Evolutionary conservation across 2,329 filamentous ascomycete genomes (phyloP).

Genomic region (Ceratocystis lukuohia): DNA sequence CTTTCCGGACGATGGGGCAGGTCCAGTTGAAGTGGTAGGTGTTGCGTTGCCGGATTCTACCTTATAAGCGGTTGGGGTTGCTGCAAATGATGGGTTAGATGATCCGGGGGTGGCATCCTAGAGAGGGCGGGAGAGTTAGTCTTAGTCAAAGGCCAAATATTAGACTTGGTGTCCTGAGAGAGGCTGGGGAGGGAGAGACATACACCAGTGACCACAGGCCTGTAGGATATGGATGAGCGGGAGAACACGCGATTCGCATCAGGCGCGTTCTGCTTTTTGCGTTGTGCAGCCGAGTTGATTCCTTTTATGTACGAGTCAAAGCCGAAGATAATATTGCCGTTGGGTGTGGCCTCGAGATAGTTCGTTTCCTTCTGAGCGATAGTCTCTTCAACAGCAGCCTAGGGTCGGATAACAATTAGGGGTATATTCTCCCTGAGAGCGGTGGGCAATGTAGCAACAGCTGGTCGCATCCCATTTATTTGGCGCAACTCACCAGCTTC

Average conservation of each 20-base stretch:
- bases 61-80: conserved; percentile 43
- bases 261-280: conserved; percentile 49
- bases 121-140: conserved; percentile 1
- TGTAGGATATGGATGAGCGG: conserved; percentile 49
- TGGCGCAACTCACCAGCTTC: conserved; percentile 27
- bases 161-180: background rate
- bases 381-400: conserved; percentile 51
- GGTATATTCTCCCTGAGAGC: conserved; percentile 26
- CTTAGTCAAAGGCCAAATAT: background rate
- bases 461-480: too few relatives aligned
- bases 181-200: conserved; percentile 20
- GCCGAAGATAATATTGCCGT: conserved; percentile 90
- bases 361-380: conserved; percentile 73
- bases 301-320: conserved; percentile 99
- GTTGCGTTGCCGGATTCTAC: conserved; percentile 24
- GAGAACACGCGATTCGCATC: conserved; percentile 66
- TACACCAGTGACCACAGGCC: conserved; percentile 30
- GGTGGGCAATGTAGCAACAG: conserved; percentile 9
- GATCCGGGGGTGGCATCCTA: conserved; percentile 34
- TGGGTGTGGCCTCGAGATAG: conserved; percentile 81
- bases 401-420: background rate
- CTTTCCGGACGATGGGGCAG: conserved; percentile 39
- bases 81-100: conserved; percentile 35
- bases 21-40: conserved; percentile 38
- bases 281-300: conserved; percentile 47